These are phyloP conservation scores for Talaromyces piceae DNA, from an alignment of 2,329 filamentous ascomycete species.

Conservation along the genomic window DNA sequence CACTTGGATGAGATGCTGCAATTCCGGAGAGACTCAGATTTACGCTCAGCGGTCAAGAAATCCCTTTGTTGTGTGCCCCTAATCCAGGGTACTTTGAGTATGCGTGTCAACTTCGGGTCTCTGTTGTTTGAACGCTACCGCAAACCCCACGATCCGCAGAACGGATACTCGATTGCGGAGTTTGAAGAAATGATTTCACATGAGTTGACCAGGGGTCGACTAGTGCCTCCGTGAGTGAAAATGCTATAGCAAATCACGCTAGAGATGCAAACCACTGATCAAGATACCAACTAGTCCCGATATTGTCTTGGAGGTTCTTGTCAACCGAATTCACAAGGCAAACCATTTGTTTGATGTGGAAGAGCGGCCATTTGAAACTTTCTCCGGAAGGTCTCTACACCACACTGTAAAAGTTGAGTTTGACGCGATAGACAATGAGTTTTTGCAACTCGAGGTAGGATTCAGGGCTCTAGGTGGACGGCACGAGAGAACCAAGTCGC, in stretches of 20 bases:
- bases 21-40: constrained; percentile 23
- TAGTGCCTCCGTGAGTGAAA: constrained; percentile 30
- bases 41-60: constrained; percentile 23
- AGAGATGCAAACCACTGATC: not conserved
- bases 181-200: constrained; percentile 35
- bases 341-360: constrained; percentile 23
- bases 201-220: constrained; percentile 27
- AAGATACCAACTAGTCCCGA: constrained; percentile 11
- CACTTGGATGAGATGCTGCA: constrained; percentile 1
- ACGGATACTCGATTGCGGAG: constrained; percentile 28
- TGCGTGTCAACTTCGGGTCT: constrained; percentile 37
- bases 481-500: constrained; percentile 26
- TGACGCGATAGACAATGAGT: constrained; percentile 17
- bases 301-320: constrained; percentile 21
- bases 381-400: constrained; percentile 17
- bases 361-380: constrained; percentile 13
- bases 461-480: constrained; percentile 24
- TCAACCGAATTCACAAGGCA: constrained; percentile 23
- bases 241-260: not conserved
- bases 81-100: constrained; percentile 29
- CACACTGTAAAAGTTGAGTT: constrained; percentile 39
- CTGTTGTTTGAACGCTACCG: constrained; percentile 34
- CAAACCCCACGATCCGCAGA: constrained; percentile 17
- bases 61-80: constrained; percentile 26
- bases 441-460: constrained; percentile 32